A percentile compares a stretch with the other conserved stretches of the same genome.
These are phyloP conservation scores for Neonectria ditissima DNA, from an alignment of 2,329 filamentous ascomycete genomes.

Conservation along the genomic window DNA sequence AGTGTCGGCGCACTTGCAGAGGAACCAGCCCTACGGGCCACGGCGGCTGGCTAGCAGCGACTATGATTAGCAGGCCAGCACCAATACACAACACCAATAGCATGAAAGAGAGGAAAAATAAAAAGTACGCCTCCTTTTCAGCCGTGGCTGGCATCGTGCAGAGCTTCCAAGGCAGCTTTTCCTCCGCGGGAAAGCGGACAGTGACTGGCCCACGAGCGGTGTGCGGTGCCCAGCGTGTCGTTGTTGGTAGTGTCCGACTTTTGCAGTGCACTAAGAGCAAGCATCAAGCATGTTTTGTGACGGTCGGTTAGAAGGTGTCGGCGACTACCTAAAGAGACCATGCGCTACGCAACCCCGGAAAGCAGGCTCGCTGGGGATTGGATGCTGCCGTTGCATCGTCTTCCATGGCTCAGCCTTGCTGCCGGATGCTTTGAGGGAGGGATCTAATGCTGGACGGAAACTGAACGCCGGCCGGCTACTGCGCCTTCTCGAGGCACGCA, in stretches of 20 bases:
- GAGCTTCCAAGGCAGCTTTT: neutral
- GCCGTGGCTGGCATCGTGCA: neutral
- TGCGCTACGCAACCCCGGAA: conserved; percentile 7
- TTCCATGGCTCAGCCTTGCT: conserved; percentile 32
- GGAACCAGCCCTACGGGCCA: conserved; percentile 41
- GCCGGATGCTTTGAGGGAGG: conserved; percentile 17
- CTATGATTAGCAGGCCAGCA: neutral
- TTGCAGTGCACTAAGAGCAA: conserved; percentile 5
- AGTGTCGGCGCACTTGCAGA: conserved; percentile 9
- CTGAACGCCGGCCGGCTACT: conserved; percentile 3
- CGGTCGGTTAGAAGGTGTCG: conserved; percentile 21
- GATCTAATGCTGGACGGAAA: conserved; percentile 9
- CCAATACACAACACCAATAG: neutral
- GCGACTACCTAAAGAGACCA: conserved; percentile 38
- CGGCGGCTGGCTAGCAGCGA: conserved; percentile 22
- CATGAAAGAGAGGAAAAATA: conserved; percentile 1
- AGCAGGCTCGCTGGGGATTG: conserved; percentile 20
- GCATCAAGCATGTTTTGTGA: conserved; percentile 20
- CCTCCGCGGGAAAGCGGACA: neutral
- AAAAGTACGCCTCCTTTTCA: conserved; percentile 7
- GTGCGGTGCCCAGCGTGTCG: conserved; percentile 18
- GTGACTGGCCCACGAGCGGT: neutral
- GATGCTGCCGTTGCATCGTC: conserved; percentile 18
- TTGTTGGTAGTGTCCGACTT: conserved; percentile 8
- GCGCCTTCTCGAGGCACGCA: conserved; percentile 4